Conservation (phyloP, 2,329 filamentous ascomycete species). For the Penicillium fuscoglaucum region DNA sequence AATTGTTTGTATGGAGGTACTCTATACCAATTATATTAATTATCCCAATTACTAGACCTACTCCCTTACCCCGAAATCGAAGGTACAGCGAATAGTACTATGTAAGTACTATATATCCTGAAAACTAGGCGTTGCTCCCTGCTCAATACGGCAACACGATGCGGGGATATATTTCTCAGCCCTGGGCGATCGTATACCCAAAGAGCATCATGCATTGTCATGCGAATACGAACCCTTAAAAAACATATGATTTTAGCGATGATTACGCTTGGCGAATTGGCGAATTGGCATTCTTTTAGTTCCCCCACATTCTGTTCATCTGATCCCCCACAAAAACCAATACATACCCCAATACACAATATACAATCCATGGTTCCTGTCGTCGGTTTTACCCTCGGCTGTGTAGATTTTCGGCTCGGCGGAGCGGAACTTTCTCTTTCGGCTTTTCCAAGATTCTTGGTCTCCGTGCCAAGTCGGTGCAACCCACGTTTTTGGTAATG, state of each 20-base stretch:
- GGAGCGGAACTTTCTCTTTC: slow-evolving; percentile 18
- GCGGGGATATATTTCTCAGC: slow-evolving; percentile 7
- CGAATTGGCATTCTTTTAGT: not conserved
- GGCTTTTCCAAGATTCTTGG: not conserved
- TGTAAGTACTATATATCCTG: no score
- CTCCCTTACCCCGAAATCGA: not conserved
- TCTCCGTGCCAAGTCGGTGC: slow-evolving; percentile 1
- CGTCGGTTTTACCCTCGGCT: not conserved
- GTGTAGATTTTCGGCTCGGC: slow-evolving; percentile 16
- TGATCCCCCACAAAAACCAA: slow-evolving; percentile 5
- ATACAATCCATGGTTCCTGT: not conserved
- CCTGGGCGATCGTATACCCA: not conserved
- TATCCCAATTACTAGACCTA: not conserved
- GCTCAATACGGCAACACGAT: not conserved
- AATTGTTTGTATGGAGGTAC: not conserved
- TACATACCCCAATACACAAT: not conserved
- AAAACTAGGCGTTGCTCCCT: not conserved
- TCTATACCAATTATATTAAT: not conserved
- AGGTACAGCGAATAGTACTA: not conserved
- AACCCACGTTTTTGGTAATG: not conserved
- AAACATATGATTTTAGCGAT: not conserved
- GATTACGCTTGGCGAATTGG: not conserved
- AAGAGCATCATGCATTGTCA: slow-evolving; percentile 3
- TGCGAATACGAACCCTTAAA: not conserved
- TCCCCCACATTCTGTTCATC: slow-evolving; percentile 11